A percentile compares a stretch with the other conserved stretches of the same genome.
These are phyloP conservation scores for Aspergillus alliaceus DNA, from an alignment of 2,329 filamentous ascomycete genomes.

Conservation along the genomic window DNA sequence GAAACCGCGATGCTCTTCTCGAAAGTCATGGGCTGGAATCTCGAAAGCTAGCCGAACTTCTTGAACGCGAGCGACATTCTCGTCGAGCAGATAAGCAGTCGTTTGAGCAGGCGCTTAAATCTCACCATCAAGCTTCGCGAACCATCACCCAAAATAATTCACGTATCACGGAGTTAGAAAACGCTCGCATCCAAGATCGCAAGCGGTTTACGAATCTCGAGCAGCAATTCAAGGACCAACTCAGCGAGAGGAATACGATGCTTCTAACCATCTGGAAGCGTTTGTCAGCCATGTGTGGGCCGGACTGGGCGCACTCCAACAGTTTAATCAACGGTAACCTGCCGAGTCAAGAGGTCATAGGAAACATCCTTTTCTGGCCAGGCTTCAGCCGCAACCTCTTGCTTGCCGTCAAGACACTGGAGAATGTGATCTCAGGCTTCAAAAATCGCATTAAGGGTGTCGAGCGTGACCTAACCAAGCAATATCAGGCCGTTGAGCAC, in stretches of 20 bases:
- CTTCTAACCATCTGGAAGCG: slow-evolving; percentile 88
- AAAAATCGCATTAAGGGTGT: slow-evolving; percentile 76
- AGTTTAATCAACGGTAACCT: slow-evolving; percentile 84
- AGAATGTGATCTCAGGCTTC: slow-evolving; percentile 75
- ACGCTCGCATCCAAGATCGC: slow-evolving; percentile 73
- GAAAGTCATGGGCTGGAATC: slow-evolving; percentile 87
- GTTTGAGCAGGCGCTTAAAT: slow-evolving; percentile 85
- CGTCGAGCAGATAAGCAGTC: slow-evolving; percentile 85
- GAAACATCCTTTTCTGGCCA: slow-evolving; percentile 71
- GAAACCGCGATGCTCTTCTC: slow-evolving; percentile 82
- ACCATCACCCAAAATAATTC: slow-evolving; percentile 83
- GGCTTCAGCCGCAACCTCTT: slow-evolving; percentile 90
- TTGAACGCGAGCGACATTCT: slow-evolving; percentile 84
- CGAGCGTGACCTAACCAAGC: slow-evolving; percentile 87
- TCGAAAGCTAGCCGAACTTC: slow-evolving; percentile 77
- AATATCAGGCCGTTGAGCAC: slow-evolving; percentile 83
- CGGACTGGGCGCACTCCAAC: slow-evolving; percentile 89
- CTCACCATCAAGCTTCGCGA: slow-evolving; percentile 80
- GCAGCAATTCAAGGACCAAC: slow-evolving; percentile 78
- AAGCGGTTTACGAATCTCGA: slow-evolving; percentile 75
- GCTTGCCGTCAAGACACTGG: slow-evolving; percentile 81
- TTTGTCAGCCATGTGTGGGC: slow-evolving; percentile 79
- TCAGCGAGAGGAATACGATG: slow-evolving; percentile 84
- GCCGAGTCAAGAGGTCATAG: slow-evolving; percentile 81
- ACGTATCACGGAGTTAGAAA: slow-evolving; percentile 82